Base-by-base conservation (phyloP, 164 flowering plant genomes). In the Warburgia ugandensis region DNA sequence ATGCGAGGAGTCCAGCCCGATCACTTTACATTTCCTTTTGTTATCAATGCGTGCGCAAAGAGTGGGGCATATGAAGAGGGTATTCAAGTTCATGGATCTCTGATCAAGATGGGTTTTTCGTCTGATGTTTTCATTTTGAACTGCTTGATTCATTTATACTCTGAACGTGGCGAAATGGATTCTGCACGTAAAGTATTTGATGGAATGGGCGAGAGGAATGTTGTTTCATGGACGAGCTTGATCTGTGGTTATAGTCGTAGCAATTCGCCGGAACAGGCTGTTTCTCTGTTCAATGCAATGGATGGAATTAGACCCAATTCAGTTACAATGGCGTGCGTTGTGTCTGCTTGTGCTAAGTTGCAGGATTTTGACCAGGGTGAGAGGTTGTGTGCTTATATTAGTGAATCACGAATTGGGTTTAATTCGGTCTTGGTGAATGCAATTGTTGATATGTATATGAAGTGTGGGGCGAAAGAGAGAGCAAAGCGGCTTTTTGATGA, bases 221-320 rank as follows among this genome's bases (percentile, higher is more conserved):
- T 77, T 28, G 86, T 79, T 12, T 74, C 86, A 0, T 80, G 83
- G 83, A 83, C 80, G 13, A 74, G 76, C 37, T 48, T 83, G 66
- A 76, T 83, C 48, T 61, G 80, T 52, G 86, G 81, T 8, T 79
- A 67, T 42, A 68, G 58, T 20, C 60, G 66, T 12, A 23, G 45
- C 45, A 72, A 67, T 21, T 14, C 5, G 28, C 56, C 74, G 0
- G 47, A 42, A 38, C 73, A 77, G 58, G 86, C 86, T 8, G 59
- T 80, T 48, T 46, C 59, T 46, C 66, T 80, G 76, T 83, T 83
- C 54, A 84, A 51, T 70, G 26, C 63, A 26, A 60, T 54, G 10
- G 77, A 75, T 21, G 29, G 8, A 22, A 42, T 64, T 19, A 52
- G 5, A 30, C 83, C 90, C 14, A 77, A 74, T 62, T 58, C 77